Base-by-base conservation (phyloP, 306 rosid genomes). In the Boehmeria nivea region DNA sequence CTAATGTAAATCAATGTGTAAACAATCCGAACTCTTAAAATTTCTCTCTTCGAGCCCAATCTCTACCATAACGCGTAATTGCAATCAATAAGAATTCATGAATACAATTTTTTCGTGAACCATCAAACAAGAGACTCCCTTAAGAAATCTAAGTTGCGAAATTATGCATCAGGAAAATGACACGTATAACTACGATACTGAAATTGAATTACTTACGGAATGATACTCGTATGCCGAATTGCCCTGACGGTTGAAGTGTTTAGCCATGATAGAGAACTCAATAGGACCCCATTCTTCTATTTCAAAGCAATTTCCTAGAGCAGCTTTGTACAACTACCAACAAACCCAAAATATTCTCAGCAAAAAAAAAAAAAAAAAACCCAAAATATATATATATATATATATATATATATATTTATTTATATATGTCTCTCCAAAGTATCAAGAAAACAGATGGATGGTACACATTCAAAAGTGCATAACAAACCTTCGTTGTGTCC, bases 181-280 rank as follows among this genome's bases (percentile, higher is more conserved):
- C 38, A 54, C 24, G 17, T 24, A 0, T 6, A n/a, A 45, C 38
- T 8, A 51, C 24, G 17, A 48, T 17, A 18, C 6, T 16, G 34
- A 44, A 31, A 26, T 53, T 4, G 65, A 33, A 25, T 40, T n/a
- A 78, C 87, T 76, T 78, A 91, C 98, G 16, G 98, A 63, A 69
- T 91, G 98, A 58, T 87, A 91, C 12, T 90, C 89, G 51, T 87
- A 91, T 17, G 98, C 95, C 0, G 93, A 74, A 60, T 91, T 78
- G 36, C 93, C 98, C 70, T 91, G 96, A 47, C 95, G 96, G 43
- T 87, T 88, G 27, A 82, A 87, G 71, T 91, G 99, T 69, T 91
- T 87, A 6, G 74, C 78, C 99, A 91, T 87, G 76, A 91, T 67
- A 63, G 95, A 81, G 69, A 50, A 91, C 74, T 91, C 99, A 49